Conservation (phyloP, 129 eudicot genomes). For the Erigeron canadensis region DNA sequence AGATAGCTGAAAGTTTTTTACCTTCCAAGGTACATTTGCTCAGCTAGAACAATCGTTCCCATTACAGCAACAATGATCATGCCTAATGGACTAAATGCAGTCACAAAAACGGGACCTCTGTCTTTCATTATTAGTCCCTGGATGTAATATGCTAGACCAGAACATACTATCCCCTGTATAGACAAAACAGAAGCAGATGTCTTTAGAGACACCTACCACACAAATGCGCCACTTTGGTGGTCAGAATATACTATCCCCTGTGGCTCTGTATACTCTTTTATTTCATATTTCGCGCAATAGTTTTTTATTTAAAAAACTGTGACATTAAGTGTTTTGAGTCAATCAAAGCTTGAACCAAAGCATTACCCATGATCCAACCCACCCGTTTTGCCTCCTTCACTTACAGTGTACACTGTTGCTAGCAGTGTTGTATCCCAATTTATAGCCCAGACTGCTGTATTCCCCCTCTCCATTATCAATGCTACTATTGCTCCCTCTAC, state of each 20-base stretch:
- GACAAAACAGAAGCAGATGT: slow-evolving; percentile 1
- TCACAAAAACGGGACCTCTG: slow-evolving; percentile 70
- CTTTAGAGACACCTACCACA: not conserved
- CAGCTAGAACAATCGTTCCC: slow-evolving; percentile 63
- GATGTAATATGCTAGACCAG: slow-evolving; percentile 69
- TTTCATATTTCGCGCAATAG: too few relatives aligned
- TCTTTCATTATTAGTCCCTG: slow-evolving; percentile 70
- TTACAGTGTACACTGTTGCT: slow-evolving; percentile 49
- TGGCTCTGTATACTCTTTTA: too few relatives aligned
- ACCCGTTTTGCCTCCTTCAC: not conserved
- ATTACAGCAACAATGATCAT: slow-evolving; percentile 70
- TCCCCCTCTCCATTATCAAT: slow-evolving; percentile 69
- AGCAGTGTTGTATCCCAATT: slow-evolving; percentile 68
- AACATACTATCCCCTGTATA: slow-evolving; percentile 64
- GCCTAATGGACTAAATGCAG: slow-evolving; percentile 69
- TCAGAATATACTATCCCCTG: too few relatives aligned
- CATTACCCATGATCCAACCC: too few relatives aligned
- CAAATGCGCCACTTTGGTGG: not conserved
- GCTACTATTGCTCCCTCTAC: slow-evolving; percentile 72
- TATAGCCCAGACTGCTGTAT: slow-evolving; percentile 65
- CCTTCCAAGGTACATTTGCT: slow-evolving; percentile 68
- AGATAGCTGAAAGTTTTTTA: not conserved
- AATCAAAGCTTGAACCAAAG: too few relatives aligned
- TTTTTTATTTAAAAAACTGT: too few relatives aligned
- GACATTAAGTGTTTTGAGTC: too few relatives aligned